Evolutionary conservation across 257 asterid species (phyloP), one percentile per base, ranked within the genome.

Genomic region (Prunella vulgaris): DNA sequence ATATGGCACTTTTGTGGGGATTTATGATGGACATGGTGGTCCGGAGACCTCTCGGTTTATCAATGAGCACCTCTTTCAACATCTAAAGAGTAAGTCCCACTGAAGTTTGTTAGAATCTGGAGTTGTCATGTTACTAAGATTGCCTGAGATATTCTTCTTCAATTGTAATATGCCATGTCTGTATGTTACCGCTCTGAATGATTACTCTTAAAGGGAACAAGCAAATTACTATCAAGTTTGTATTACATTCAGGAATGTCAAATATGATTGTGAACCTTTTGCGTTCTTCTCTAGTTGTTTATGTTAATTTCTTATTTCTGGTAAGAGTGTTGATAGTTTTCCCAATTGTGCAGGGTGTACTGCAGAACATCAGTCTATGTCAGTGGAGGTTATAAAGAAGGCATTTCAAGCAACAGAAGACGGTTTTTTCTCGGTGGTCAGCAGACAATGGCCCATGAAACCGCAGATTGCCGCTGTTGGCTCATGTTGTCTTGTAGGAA

Each of bases 1-100:
- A 0, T 86, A 81, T 65, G 97, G 97, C 72, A 86, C 96, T 8
- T 88, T 90, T 76, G 93, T 90, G 60, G 97, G 97, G 74, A 79
- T 90, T 72, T 88, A 88, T 68, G 97, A 90, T 68, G 97, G 97
- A 24, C 97, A 90, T 74, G 96, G 97, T 27, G 97, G 97, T 30
- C 96, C 95, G 2, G 93, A 88, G 72, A 79, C 95, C 56, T 86
- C 97, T 35, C 81, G 97, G 53, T 90, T 84, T 66, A 81, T 88
- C 68, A 88, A 87, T 32, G 91, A 87, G 21, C 83, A 90, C 77
- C 86, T 90, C 82, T 88, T 86, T 74, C 90, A 78, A 27, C 92
- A 90, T 80, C 79, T 88, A 70, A 87, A 84, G 86, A 86, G 97
- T 90, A 79, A 76, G 88, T 76, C 10, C 49, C 38, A 21, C 10